Conservation (phyloP, 305 asterid genomes). For the Fraxinus greggii region DNA sequence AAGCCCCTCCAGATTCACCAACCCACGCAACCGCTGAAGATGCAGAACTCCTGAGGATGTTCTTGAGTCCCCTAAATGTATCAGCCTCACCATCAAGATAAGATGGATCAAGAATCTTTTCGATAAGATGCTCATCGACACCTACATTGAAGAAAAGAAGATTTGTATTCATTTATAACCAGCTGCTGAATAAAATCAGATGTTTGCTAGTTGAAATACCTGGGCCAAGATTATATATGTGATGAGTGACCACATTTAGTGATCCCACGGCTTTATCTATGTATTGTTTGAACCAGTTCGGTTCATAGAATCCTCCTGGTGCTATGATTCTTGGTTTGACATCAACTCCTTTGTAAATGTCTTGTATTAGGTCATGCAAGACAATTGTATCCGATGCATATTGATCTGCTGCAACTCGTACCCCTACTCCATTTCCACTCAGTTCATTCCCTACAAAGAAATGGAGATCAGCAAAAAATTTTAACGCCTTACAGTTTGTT, state of each 20-base stretch:
- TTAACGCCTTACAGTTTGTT: background rate
- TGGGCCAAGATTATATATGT: constrained; percentile 54
- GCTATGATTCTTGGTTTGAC: constrained; percentile 37
- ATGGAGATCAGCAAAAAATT: background rate
- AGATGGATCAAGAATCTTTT: constrained; percentile 10
- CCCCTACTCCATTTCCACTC: constrained; percentile 50
- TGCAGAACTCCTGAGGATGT: constrained; percentile 1
- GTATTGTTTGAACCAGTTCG: constrained; percentile 35
- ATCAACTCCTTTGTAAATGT: constrained; percentile 30
- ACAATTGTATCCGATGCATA: constrained; percentile 41
- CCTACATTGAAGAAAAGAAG: background rate
- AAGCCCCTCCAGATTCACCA: constrained; percentile 20
- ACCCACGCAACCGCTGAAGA: constrained; percentile 14
- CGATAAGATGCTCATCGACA: constrained; percentile 1
- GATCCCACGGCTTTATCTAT: constrained; percentile 25
- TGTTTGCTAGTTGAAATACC: constrained; percentile 25
- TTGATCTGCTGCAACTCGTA: constrained; percentile 41
- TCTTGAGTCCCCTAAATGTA: background rate
- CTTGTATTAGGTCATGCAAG: constrained; percentile 28
- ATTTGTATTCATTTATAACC: background rate
- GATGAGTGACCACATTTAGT: constrained; percentile 43
- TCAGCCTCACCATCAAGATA: constrained; percentile 20
- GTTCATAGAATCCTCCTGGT: constrained; percentile 54
- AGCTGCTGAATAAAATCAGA: background rate
- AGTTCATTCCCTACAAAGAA: constrained; percentile 43